Base-by-base conservation (phyloP, 2,329 filamentous ascomycete genomes). In the Stachybotrys elegans region DNA sequence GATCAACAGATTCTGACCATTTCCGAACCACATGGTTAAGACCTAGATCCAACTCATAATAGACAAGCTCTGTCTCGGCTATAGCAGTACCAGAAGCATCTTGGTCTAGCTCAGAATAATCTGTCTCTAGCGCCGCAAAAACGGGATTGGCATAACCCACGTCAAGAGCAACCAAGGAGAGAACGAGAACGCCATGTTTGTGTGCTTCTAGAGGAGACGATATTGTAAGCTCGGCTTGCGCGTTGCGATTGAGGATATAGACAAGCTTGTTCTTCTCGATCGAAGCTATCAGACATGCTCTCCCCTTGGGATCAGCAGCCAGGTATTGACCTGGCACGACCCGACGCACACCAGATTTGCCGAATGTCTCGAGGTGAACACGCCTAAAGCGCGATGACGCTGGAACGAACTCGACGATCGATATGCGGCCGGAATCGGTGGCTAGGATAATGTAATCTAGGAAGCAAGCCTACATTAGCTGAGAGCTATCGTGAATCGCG, bases 181-280 rank as follows among this genome's bases (percentile, higher is more conserved):
- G 88, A 20, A 97, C 91, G 40, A 98, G 69, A 2, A 92, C 92
- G 48, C 92, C 89, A 12, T 89, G 83, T 65, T 93, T 95, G 68
- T 98, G 92, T 2, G 93, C 94, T 68, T 98, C 94, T 16, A 98
- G 77, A 1, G 93, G 93, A 13, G 93, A 98, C 5, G 93, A 98
- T 40, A 98, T 98, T 31, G 91, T 94, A 57, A 98, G 81, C 65
- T 95, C 88, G 16, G 91, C 91, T 67, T 97, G 89, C 4, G 90
- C 81, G 68, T 95, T 95, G 52, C 94, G 85, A 67, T 97, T 97
- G 54, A 98, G 76, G 58, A 98, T 91, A 68, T 98, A 99, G 54
- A 98, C 93, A 45, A 99, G 85, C 72, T 98, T 98, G 72, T 97
- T 98, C 78, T 98, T 98, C 71, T 99, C 94, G 44, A 91, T 78